phyloP scores from a whole-genome alignment of 139 green algal genomes.

The Chlorella sp. region DNA sequence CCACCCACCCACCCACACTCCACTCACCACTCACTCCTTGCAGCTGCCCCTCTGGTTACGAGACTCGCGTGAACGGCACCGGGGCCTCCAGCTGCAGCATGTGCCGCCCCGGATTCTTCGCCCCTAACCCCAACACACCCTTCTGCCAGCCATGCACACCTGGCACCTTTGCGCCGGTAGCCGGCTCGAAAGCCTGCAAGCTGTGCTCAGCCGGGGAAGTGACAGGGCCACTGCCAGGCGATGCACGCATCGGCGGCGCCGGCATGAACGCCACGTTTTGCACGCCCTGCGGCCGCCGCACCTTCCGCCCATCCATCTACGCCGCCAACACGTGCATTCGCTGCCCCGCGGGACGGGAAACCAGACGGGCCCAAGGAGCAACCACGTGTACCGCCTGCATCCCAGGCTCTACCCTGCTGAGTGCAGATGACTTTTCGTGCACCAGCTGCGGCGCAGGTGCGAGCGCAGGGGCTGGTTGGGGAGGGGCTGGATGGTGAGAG shows the following conservation, averaged over 20 bases:
- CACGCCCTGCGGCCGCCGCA: neutral
- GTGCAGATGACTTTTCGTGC: neutral
- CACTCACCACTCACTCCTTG: neutral
- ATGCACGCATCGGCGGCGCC: too few species aligned
- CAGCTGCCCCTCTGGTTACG: neutral
- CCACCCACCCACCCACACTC: neutral
- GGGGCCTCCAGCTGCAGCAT: neutral
- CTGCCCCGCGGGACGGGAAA: neutral
- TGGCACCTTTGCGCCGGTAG: neutral
- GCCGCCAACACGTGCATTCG: neutral
- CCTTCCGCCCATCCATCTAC: neutral
- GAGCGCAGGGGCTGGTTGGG: too few species aligned
- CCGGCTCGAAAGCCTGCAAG: neutral
- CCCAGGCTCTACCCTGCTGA: neutral
- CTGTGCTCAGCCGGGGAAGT: neutral
- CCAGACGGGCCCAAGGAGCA: neutral
- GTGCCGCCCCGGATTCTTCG: neutral
- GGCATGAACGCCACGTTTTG: neutral
- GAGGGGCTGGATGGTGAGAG: too few species aligned
- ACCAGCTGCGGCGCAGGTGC: neutral
- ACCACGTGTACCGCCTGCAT: neutral
- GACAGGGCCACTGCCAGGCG: neutral
- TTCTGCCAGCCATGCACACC: neutral
- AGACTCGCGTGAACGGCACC: conserved; percentile 6
- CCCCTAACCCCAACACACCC: neutral